These are phyloP conservation scores for Porcisia hertigi DNA, from an alignment of 208 protist genomes.

Conservation along the genomic window DNA sequence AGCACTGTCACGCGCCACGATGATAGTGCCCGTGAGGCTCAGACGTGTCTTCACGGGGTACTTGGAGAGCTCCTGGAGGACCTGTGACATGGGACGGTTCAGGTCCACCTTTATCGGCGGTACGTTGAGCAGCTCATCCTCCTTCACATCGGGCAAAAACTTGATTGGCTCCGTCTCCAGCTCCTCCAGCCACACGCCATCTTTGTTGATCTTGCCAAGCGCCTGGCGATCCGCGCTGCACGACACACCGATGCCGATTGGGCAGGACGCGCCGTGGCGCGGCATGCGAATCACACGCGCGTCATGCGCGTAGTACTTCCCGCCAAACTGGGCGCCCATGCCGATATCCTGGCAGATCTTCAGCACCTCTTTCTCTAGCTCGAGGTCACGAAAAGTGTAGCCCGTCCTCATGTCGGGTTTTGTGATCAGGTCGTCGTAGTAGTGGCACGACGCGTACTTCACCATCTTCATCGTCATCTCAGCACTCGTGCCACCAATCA, in stretches of 20 bases:
- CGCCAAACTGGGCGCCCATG: constrained; percentile 98
- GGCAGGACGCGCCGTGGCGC: constrained; percentile 91
- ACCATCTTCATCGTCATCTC: constrained; percentile 97
- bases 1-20: constrained; percentile 98
- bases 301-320: constrained; percentile 98
- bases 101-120: constrained; percentile 92
- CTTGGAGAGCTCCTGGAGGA: constrained; percentile 77
- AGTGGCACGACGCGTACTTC: constrained; percentile 94
- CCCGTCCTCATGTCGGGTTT: constrained; percentile 74
- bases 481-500: constrained; percentile 96
- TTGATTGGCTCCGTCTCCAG: constrained; percentile 95
- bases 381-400: constrained; percentile 95
- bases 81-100: constrained; percentile 91
- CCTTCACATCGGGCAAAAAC: constrained; percentile 92
- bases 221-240: constrained; percentile 97
- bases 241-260: constrained; percentile 95
- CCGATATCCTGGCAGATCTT: constrained; percentile 90
- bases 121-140: constrained; percentile 71
- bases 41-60: constrained; percentile 94
- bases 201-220: constrained; percentile 94
- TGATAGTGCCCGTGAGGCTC: constrained; percentile 94
- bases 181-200: constrained; percentile 96
- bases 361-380: constrained; percentile 90
- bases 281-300: constrained; percentile 94
- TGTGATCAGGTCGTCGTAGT: constrained; percentile 96